Conservation (phyloP, 2,329 filamentous ascomycete genomes). For the Trichoderma koningiopsis region DNA sequence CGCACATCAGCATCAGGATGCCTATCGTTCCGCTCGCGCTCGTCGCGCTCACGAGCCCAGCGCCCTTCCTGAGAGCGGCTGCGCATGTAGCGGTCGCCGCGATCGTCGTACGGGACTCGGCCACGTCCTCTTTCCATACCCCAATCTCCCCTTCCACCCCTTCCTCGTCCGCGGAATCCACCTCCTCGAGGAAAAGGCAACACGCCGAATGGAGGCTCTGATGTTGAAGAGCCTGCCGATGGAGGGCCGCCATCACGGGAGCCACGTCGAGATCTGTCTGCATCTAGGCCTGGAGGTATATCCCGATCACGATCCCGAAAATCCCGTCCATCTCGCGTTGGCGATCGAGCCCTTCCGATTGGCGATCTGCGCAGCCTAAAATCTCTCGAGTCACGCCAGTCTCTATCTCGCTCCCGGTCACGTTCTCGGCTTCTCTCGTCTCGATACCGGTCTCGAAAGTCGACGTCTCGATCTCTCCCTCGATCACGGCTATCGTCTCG, state of each 20-base stretch:
- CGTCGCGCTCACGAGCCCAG: slow-evolving; percentile 58
- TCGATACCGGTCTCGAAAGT: slow-evolving; percentile 61
- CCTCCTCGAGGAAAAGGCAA: slow-evolving; percentile 58
- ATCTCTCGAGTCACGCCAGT: slow-evolving; percentile 46
- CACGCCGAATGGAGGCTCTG: slow-evolving; percentile 63
- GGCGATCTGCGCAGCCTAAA: slow-evolving; percentile 59
- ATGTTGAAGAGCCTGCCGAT: slow-evolving; percentile 70
- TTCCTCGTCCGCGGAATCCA: slow-evolving; percentile 56
- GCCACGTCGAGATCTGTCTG: slow-evolving; percentile 66
- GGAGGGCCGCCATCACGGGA: slow-evolving; percentile 71
- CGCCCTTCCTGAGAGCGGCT: slow-evolving; percentile 68
- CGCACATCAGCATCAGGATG: slow-evolving; percentile 44
- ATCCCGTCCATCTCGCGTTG: slow-evolving; percentile 67
- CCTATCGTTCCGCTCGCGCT: slow-evolving; percentile 52
- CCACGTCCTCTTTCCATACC: slow-evolving; percentile 54
- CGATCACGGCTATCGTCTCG: slow-evolving; percentile 65
- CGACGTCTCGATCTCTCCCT: slow-evolving; percentile 60
- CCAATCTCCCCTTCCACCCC: slow-evolving; percentile 49
- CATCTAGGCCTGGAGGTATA: slow-evolving; percentile 64
- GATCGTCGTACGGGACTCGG: slow-evolving; percentile 61
- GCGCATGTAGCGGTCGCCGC: slow-evolving; percentile 62
- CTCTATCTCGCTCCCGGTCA: slow-evolving; percentile 56
- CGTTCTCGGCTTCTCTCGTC: slow-evolving; percentile 63
- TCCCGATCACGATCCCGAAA: slow-evolving; percentile 63
- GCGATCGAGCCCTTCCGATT: slow-evolving; percentile 62